Conservation (phyloP, 148 eudicot species). For the Dysphania ambrosioides region DNA sequence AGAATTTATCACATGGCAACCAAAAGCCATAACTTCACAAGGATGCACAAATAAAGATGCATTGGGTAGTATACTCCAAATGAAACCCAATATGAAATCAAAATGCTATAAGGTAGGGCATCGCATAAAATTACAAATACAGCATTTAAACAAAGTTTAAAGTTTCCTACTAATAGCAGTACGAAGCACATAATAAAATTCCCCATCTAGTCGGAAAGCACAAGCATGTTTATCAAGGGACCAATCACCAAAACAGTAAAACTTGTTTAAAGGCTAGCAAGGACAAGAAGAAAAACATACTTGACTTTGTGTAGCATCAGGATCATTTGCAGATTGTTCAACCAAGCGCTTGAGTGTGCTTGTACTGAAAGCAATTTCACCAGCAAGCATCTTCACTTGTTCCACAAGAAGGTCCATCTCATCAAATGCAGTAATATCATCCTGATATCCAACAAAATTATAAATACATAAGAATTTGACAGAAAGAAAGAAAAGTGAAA, state of each 20-base stretch:
- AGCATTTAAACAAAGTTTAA: neutral
- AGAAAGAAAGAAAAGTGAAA: too few relatives aligned
- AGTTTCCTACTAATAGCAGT: neutral
- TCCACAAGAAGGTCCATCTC: slow-evolving; percentile 93
- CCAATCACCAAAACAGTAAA: neutral
- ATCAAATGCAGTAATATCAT: slow-evolving; percentile 63
- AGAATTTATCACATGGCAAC: neutral
- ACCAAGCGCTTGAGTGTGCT: slow-evolving; percentile 90
- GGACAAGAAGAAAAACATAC: slow-evolving; percentile 35
- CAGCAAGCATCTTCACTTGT: slow-evolving; percentile 99
- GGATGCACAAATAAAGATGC: neutral
- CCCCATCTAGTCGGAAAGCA: neutral
- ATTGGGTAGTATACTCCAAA: neutral
- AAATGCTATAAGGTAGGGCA: neutral
- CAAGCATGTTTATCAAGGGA: neutral
- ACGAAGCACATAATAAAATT: neutral
- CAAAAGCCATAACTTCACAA: neutral
- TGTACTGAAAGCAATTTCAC: slow-evolving; percentile 93
- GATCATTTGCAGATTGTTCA: slow-evolving; percentile 82
- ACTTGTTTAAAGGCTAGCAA: neutral
- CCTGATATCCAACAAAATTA: slow-evolving; percentile 44
- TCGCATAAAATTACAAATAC: neutral
- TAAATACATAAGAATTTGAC: too few relatives aligned
- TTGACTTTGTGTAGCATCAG: slow-evolving; percentile 70
- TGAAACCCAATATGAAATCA: neutral